phyloP scores from a whole-genome alignment of 2,329 filamentous ascomycete species.

The Exophiala calicioides region DNA sequence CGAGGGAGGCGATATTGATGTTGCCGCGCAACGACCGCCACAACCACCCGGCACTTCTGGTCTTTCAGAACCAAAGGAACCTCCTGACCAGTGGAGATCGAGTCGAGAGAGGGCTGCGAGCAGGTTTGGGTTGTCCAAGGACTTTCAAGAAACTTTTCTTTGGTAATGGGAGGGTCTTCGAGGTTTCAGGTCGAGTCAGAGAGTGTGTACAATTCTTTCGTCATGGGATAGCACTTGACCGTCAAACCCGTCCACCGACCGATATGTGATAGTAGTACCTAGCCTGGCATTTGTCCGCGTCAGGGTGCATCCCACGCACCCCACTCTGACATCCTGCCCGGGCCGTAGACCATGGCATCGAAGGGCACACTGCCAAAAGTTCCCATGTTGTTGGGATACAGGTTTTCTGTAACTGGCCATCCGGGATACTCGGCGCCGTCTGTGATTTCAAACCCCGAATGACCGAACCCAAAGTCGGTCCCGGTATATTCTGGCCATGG shows the following conservation, averaged over 20 bases:
- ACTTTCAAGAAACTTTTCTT: constrained; percentile 16
- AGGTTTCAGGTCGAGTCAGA: neutral
- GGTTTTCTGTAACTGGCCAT: constrained; percentile 5
- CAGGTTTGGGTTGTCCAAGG: constrained; percentile 12
- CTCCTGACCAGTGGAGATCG: too few species aligned
- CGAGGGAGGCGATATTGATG: too few species aligned
- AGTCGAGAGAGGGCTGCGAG: too few species aligned
- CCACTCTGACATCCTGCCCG: constrained; percentile 6
- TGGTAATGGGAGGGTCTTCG: constrained; percentile 6
- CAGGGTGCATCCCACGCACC: neutral
- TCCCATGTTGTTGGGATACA: constrained; percentile 8
- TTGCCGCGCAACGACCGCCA: neutral
- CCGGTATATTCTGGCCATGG: constrained; percentile 10
- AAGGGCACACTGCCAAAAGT: constrained; percentile 14
- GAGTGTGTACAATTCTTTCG: neutral
- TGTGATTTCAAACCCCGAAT: neutral
- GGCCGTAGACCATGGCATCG: constrained; percentile 12
- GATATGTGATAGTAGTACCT: too few species aligned
- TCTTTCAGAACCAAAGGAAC: too few species aligned
- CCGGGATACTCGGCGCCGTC: constrained; percentile 3
- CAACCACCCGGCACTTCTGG: neutral
- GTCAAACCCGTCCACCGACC: too few species aligned
- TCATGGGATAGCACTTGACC: too few species aligned
- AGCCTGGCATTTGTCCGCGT: too few species aligned
- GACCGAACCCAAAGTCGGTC: constrained; percentile 2